Evolutionary conservation across 176 grass and related monocot species (phyloP), one percentile per base, ranked within the genome.

Genomic region (Musa troglodytarum): DNA sequence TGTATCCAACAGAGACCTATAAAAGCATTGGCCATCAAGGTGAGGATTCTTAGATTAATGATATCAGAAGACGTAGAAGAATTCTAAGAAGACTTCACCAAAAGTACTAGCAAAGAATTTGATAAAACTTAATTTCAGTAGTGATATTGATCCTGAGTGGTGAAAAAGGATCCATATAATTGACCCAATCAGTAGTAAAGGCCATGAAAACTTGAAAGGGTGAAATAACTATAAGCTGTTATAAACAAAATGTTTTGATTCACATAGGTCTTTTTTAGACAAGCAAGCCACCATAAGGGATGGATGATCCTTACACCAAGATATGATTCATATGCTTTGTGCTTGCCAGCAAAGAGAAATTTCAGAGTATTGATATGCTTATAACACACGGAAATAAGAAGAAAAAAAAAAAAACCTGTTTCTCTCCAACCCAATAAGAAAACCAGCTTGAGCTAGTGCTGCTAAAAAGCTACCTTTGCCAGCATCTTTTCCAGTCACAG

Each of bases 361-460:
- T 26, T 25, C 9, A 24, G 12, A 11, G 21, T 20, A 65, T 10
- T 65, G 17, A 12, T 65, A 64, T 23, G 22, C 23, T 24, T 20
- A 65, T 29, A 22, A 26, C 14, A 10, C 14, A 65, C 11, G 1
- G 49, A 70, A 50, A 70, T 11, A 70, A 70, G 34, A 34, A 15
- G 23, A 65, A 74, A 50, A 24, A 20, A 50, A 24, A 20, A 74
- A 28, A 24, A 24, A 96, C 93, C 89, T 96, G 62, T 96, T 92
- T 88, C 78, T 87, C 84, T 96, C 93, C 69, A 96, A 81, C 78
- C 93, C 89, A 79, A 92, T 89, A 72, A 96, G 93, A 86, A 92
- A 96, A 62, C 86, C 89, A 76, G 93, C 89, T 92, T 96, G 85
- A 76, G 93, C 87, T 71, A 96, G 73, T 81, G 93, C 93, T 56